Conservation (phyloP, 2,329 filamentous ascomycete species). For the Cadophora malorum region DNA sequence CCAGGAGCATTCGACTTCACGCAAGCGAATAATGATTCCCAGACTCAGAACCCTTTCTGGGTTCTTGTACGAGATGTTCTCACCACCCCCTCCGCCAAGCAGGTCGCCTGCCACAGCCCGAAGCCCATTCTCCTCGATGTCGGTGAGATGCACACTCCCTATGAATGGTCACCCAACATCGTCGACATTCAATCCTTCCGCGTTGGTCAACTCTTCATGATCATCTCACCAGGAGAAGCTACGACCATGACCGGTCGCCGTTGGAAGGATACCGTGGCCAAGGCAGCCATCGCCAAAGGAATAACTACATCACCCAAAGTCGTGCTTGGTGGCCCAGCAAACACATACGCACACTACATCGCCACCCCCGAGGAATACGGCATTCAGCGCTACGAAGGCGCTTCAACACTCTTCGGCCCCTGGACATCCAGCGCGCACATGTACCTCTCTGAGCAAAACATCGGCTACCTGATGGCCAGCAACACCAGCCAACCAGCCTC, state of each 20-base stretch:
- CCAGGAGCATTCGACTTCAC: constrained; percentile 92
- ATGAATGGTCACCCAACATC: constrained; percentile 88
- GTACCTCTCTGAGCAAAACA: constrained; percentile 75
- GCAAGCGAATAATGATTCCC: constrained; percentile 76
- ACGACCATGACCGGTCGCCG: constrained; percentile 91
- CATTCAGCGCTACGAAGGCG: constrained; percentile 90
- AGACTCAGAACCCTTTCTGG: constrained; percentile 73
- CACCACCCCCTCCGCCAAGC: constrained; percentile 66
- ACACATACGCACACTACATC: constrained; percentile 84
- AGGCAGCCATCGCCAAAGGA: constrained; percentile 49
- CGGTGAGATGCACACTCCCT: constrained; percentile 75
- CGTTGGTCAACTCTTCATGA: constrained; percentile 82
- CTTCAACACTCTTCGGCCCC: constrained; percentile 84
- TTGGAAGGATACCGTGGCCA: constrained; percentile 71
- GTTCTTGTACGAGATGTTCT: constrained; percentile 73
- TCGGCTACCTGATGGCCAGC: constrained; percentile 67
- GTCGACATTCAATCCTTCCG: constrained; percentile 87
- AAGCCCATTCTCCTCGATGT: constrained; percentile 91
- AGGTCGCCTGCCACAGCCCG: constrained; percentile 61
- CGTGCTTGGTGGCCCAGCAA: constrained; percentile 85
- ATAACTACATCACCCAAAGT: constrained; percentile 65
- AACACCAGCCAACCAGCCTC: constrained; percentile 51
- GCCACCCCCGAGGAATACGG: constrained; percentile 79
- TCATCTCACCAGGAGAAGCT: constrained; percentile 84
- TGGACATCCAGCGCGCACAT: constrained; percentile 86